Evolutionary conservation across 441 rosid genomes (phyloP).

Genomic region (Erysimum cheiri): DNA sequence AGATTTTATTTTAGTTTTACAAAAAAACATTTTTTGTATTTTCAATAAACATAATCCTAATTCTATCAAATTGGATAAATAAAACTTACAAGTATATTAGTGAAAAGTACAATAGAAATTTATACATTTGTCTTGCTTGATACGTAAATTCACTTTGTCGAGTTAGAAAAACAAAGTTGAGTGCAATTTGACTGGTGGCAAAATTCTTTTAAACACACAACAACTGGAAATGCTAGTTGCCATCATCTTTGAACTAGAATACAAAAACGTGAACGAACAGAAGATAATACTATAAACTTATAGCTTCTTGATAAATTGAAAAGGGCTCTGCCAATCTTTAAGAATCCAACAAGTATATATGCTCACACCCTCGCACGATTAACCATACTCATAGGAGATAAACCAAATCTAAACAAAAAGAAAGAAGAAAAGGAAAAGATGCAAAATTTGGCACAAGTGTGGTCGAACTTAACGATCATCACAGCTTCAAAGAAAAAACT

Average conservation of each 20-base stretch:
- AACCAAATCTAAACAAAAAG: not conserved
- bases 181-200: not conserved
- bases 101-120: not conserved
- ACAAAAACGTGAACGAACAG: not conserved
- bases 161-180: not conserved
- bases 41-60: no score
- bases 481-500: constrained; percentile 22
- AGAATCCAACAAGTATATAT: constrained; percentile 12
- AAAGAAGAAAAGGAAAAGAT: not conserved
- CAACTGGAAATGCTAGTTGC: not conserved
- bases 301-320: constrained; percentile 1
- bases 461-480: constrained; percentile 19
- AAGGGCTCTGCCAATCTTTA: constrained; percentile 8
- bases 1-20: no score
- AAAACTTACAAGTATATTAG: not conserved
- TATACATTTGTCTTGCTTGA: not conserved
- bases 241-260: not conserved
- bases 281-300: not conserved
- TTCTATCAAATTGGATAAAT: not conserved
- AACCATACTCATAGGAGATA: constrained; percentile 14
- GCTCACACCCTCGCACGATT: constrained; percentile 5
- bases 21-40: no score
- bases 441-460: constrained; percentile 25
- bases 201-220: not conserved
- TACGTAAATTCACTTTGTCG: not conserved